Base-by-base conservation (phyloP, 805 yeast genomes). In the Saturnispora dispora region DNA sequence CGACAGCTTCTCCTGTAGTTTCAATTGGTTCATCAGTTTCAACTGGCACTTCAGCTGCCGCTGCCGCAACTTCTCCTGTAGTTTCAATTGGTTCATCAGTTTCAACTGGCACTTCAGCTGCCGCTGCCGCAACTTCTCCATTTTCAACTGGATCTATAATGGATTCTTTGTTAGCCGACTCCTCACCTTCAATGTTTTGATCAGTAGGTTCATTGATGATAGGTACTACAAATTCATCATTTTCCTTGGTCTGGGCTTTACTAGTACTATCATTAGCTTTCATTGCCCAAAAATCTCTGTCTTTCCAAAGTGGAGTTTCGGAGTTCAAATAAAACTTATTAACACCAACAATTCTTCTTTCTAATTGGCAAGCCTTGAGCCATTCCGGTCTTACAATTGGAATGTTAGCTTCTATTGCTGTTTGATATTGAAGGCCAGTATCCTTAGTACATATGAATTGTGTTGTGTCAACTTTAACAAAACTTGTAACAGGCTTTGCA, bases 341-440 rank as follows among this genome's bases (percentile, higher is more conserved):
- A 15, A 93, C 99, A 27, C 98, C 96, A 42, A 90, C 95, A 51
- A 93, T 82, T 61, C 96, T 72, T 59, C 93, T 79, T 62, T 90
- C 97, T 42, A 76, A 66, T 60, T 87, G 95, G 71, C 98, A 93
- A 0, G 97, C 96, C 66, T 85, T 84, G 52, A 93, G 72, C 98
- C 98, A 93, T 65, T 93, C 97, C 0, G 99, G 98, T 65, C 96
- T 78, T 27, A 93, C 90, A 39, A 93, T 79, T 2, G 99, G 99
- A 51, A 93, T 88, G 63, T 89, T 93, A 71, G 81, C 78, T 49
- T 84, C 89, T 55, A 77, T 75, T 1, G 98, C 99, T 63, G 81
- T 83, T 55, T 81, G 74, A 70, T 79, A 85, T 17, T 82, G 75
- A 48, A 72, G 68, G n/a, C 88, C 88, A 41, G 71, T 71, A 46